A percentile compares a stretch with the other conserved stretches of the same genome.
These are phyloP conservation scores for Mycena olivaceomarginata DNA, from an alignment of 768 basidiomycete species.

Conservation along the genomic window DNA sequence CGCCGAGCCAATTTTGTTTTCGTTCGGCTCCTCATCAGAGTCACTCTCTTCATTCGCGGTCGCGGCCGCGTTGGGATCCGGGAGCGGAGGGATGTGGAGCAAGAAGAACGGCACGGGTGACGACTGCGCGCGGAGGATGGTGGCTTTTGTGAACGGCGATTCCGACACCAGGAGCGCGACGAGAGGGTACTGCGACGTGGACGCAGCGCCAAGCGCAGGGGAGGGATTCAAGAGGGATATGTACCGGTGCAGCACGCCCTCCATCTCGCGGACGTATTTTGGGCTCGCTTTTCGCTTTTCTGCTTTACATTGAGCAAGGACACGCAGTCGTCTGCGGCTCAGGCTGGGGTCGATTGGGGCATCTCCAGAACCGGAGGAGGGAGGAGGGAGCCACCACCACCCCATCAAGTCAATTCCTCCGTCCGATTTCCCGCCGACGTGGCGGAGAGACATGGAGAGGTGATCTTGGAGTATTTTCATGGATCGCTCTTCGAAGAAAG, in stretches of 20 bases:
- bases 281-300: slow-evolving; percentile 89
- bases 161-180: slow-evolving; percentile 90
- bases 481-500: slow-evolving; percentile 84
- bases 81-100: slow-evolving; percentile 79
- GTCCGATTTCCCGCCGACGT: slow-evolving; percentile 92
- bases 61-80: slow-evolving; percentile 25
- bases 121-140: slow-evolving; percentile 81
- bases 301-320: slow-evolving; percentile 94
- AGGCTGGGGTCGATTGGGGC: background rate
- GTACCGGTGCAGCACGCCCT: slow-evolving; percentile 86
- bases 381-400: slow-evolving; percentile 92
- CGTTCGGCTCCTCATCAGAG: slow-evolving; percentile 20
- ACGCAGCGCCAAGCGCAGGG: background rate
- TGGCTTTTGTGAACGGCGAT: slow-evolving; percentile 85
- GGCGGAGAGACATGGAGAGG: slow-evolving; percentile 87
- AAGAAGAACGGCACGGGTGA: slow-evolving; percentile 89
- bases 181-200: slow-evolving; percentile 55
- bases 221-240: slow-evolving; percentile 45
- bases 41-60: slow-evolving; percentile 3
- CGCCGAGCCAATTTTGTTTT: slow-evolving; percentile 64
- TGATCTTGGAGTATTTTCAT: slow-evolving; percentile 74
- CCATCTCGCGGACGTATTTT: slow-evolving; percentile 90
- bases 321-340: slow-evolving; percentile 75
- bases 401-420: slow-evolving; percentile 93
- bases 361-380: slow-evolving; percentile 10